phyloP scores from a whole-genome alignment of 805 yeast species.

The Pichia occidentalis region DNA sequence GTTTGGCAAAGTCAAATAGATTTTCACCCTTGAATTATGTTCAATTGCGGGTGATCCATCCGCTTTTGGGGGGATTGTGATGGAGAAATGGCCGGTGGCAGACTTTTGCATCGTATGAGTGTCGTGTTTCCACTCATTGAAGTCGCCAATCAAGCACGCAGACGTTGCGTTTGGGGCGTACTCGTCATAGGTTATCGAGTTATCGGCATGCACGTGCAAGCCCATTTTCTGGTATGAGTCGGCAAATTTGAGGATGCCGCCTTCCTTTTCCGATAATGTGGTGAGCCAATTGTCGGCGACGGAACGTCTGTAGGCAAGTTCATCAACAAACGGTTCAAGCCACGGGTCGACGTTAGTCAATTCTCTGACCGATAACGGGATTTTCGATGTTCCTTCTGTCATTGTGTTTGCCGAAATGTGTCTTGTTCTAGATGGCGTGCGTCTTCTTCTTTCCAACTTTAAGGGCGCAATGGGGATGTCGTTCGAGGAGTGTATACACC shows the following conservation, averaged over 20 bases:
- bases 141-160: constrained; percentile 86
- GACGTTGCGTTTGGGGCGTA: constrained; percentile 84
- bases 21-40: constrained; percentile 74
- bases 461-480: no score
- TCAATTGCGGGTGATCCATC: constrained; percentile 59
- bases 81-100: constrained; percentile 64
- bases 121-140: constrained; percentile 71
- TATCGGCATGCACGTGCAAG: constrained; percentile 54
- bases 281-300: constrained; percentile 59
- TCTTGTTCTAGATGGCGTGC: no score
- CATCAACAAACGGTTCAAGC: constrained; percentile 71
- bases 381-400: constrained; percentile 4
- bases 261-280: constrained; percentile 50
- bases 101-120: constrained; percentile 52
- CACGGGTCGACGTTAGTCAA: constrained; percentile 78
- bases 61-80: constrained; percentile 46
- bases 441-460: no score
- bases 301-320: constrained; percentile 59
- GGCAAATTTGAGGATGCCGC: constrained; percentile 64
- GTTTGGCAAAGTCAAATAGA: constrained; percentile 54
- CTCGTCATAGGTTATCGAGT: constrained; percentile 60
- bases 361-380: constrained; percentile 39
- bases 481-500: neutral
- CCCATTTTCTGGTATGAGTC: constrained; percentile 74
- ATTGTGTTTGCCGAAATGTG: neutral